phyloP scores from a whole-genome alignment of 306 rosid species.

The Cyamopsis tetragonoloba region DNA sequence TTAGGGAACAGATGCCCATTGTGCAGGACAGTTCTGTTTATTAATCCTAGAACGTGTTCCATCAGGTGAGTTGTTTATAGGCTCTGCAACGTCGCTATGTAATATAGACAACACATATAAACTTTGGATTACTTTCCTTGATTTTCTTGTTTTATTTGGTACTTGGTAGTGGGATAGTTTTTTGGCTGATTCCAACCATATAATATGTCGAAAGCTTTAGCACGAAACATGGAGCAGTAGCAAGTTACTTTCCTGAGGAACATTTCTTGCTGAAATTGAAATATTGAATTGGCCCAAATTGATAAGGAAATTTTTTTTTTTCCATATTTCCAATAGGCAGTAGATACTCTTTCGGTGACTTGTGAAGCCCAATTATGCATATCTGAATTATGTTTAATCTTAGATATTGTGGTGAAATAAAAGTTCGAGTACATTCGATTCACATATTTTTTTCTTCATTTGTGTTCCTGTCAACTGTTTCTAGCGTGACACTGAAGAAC shows the following conservation, averaged over 20 bases:
- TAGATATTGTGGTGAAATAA: constrained; percentile 2
- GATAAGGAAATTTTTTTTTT: constrained; percentile 10
- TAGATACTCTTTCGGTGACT: constrained; percentile 7
- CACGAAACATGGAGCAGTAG: constrained; percentile 2
- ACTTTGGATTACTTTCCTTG: neutral
- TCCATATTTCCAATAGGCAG: neutral
- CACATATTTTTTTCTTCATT: neutral
- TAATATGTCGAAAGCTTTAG: neutral
- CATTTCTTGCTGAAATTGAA: neutral
- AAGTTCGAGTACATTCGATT: neutral
- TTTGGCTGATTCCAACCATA: constrained; percentile 18
- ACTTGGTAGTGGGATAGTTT: constrained; percentile 12
- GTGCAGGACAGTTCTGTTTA: constrained; percentile 94
- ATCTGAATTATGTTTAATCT: constrained; percentile 16
- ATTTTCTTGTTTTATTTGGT: constrained; percentile 17
- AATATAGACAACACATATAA: constrained; percentile 2
- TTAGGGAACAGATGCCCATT: constrained; percentile 97
- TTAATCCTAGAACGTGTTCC: constrained; percentile 81
- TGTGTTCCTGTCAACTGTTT: constrained; percentile 31
- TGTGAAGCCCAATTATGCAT: neutral
- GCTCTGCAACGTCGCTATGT: neutral
- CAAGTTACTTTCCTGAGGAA: constrained; percentile 12
- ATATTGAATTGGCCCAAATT: neutral
- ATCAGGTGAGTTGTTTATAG: constrained; percentile 57
- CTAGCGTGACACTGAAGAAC: constrained; percentile 87